Conservation (phyloP, 2,329 filamentous ascomycete genomes). For the Xylariaceae sp. region DNA sequence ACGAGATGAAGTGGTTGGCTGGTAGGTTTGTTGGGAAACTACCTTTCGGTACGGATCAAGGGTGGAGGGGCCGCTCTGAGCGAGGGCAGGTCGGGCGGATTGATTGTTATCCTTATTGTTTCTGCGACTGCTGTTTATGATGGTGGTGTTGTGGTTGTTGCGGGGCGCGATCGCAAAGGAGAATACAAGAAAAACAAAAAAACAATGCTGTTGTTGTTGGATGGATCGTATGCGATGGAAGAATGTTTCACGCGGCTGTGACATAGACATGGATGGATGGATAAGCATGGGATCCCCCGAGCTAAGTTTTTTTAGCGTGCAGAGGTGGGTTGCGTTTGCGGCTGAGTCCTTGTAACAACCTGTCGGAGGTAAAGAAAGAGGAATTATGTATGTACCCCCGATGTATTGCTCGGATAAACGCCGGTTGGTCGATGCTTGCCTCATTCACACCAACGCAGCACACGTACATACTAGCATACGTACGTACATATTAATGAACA, state of each 20-base stretch:
- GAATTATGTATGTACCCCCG: too few species aligned
- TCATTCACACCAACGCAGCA: background rate
- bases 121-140: background rate
- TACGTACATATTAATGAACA: background rate
- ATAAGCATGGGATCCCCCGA: background rate
- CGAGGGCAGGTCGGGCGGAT: too few species aligned
- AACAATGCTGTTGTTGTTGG: background rate
- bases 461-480: background rate
- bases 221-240: background rate
- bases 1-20: too few species aligned
- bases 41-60: too few species aligned
- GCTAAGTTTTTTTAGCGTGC: background rate
- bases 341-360: background rate
- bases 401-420: background rate
- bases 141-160: background rate
- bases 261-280: background rate
- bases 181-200: too few species aligned
- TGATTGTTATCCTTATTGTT: too few species aligned
- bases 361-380: too few species aligned
- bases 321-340: background rate
- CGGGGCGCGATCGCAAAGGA: too few species aligned
- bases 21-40: too few species aligned
- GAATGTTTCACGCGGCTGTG: background rate
- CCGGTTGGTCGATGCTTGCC: background rate
- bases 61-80: too few species aligned